A percentile compares a stretch with the other conserved stretches of the same genome.
Conservation (phyloP, 1,284 basidiomycete species). For the Cronartium quercuum region DNA sequence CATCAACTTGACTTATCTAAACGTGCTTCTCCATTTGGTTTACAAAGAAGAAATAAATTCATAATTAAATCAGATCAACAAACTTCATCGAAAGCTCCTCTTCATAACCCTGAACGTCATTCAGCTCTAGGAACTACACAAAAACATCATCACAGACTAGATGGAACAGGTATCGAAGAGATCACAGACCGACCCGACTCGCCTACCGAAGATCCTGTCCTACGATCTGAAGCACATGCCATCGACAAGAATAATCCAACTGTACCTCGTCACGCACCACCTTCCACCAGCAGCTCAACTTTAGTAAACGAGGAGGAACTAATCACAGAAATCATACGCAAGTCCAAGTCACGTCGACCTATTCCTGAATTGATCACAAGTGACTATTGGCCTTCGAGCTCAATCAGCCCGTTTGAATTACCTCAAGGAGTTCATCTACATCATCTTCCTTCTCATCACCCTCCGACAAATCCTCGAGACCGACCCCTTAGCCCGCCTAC, state of each 20-base stretch:
- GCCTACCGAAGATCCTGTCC: not conserved
- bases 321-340: not conserved
- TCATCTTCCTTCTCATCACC: not conserved
- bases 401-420: not conserved
- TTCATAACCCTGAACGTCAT: no score
- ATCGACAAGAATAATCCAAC: not conserved
- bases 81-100: no score
- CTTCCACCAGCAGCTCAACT: not conserved
- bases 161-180: no score
- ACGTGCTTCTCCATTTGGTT: no score
- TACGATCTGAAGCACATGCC: not conserved
- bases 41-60: no score
- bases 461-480: not conserved
- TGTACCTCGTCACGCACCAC: not conserved
- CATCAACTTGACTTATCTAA: no score
- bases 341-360: not conserved
- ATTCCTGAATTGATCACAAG: not conserved
- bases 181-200: no score
- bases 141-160: no score
- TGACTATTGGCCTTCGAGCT: not conserved
- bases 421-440: slow-evolving; percentile 1
- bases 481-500: not conserved
- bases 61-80: no score
- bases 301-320: not conserved
- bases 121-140: no score